Conservation (phyloP, 1,139 yeast genomes). For the Pichiaceae sp. region DNA sequence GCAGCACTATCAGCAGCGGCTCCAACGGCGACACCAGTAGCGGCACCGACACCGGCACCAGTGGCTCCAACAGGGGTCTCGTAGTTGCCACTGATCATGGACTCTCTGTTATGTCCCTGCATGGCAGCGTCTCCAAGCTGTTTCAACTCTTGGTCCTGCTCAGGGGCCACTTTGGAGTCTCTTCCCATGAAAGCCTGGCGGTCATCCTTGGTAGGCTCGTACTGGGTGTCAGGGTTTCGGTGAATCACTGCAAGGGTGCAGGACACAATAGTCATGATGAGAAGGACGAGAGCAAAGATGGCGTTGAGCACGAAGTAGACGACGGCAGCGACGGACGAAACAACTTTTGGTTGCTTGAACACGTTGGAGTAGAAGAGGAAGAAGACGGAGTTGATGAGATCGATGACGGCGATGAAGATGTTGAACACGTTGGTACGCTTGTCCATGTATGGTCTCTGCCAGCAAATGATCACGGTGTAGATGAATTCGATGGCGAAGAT, state of each 20-base stretch:
- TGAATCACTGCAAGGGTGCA: conserved; percentile 77
- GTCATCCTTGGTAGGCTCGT: conserved; percentile 96
- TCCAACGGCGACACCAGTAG: neutral
- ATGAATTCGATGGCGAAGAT: conserved; percentile 67
- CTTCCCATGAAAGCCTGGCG: conserved; percentile 79
- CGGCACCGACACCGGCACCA: neutral
- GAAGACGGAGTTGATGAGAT: conserved; percentile 74
- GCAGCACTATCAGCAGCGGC: neutral
- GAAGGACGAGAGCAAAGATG: conserved; percentile 70
- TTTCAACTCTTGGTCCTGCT: conserved; percentile 55
- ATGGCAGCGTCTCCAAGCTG: conserved; percentile 87
- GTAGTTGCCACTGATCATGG: conserved; percentile 18
- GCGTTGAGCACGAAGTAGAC: conserved; percentile 91
- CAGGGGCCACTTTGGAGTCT: conserved; percentile 27
- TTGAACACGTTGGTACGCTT: conserved; percentile 88
- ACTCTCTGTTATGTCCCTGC: conserved; percentile 54
- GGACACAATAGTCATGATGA: conserved; percentile 79
- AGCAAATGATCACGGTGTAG: conserved; percentile 56
- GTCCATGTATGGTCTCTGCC: conserved; percentile 86
- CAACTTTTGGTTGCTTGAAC: conserved; percentile 78
- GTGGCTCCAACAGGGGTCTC: neutral
- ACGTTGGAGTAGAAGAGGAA: conserved; percentile 83
- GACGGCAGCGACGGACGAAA: conserved; percentile 85
- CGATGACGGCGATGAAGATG: conserved; percentile 73
- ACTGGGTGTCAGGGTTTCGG: conserved; percentile 91